These are phyloP conservation scores for Volvox carteri DNA, from an alignment of 163 green algal genomes.

Conservation along the genomic window DNA sequence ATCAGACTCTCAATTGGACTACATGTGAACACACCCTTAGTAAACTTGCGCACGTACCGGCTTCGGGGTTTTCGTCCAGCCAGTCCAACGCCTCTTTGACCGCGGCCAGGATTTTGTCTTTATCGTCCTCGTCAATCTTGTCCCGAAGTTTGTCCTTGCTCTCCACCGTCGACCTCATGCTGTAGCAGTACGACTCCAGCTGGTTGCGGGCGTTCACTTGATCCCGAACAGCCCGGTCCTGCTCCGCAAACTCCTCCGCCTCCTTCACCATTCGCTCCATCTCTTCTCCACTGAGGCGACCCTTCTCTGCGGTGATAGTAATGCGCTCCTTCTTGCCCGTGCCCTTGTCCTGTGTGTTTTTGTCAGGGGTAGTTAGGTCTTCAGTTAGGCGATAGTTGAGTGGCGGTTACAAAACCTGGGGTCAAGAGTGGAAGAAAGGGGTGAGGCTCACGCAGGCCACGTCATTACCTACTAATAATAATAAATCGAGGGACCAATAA, in stretches of 20 bases:
- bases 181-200: slow-evolving; percentile 98
- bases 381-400: too few relatives aligned
- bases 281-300: slow-evolving; percentile 95
- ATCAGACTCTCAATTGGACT: too few relatives aligned
- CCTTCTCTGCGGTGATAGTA: slow-evolving; percentile 99
- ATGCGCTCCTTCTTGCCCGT: slow-evolving; percentile 99
- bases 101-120: slow-evolving; percentile 83
- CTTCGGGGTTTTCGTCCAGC: slow-evolving; percentile 94
- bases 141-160: slow-evolving; percentile 97
- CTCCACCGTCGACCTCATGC: slow-evolving; percentile 91
- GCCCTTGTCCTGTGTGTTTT: slow-evolving; percentile 96
- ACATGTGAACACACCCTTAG: too few relatives aligned
- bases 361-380: too few relatives aligned
- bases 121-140: slow-evolving; percentile 90
- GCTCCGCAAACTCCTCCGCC: slow-evolving; percentile 98
- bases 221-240: slow-evolving; percentile 85
- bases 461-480: too few relatives aligned
- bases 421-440: too few relatives aligned
- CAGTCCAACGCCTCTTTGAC: slow-evolving; percentile 95
- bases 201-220: slow-evolving; percentile 89
- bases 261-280: slow-evolving; percentile 99
- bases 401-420: too few relatives aligned
- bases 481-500: too few relatives aligned
- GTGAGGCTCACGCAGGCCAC: too few relatives aligned
- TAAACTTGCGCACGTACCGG: too few relatives aligned